A percentile compares a stretch with the other conserved stretches of the same genome.
Conservation (phyloP, 176 grass and related monocot genomes). For the Carex scoparia region DNA sequence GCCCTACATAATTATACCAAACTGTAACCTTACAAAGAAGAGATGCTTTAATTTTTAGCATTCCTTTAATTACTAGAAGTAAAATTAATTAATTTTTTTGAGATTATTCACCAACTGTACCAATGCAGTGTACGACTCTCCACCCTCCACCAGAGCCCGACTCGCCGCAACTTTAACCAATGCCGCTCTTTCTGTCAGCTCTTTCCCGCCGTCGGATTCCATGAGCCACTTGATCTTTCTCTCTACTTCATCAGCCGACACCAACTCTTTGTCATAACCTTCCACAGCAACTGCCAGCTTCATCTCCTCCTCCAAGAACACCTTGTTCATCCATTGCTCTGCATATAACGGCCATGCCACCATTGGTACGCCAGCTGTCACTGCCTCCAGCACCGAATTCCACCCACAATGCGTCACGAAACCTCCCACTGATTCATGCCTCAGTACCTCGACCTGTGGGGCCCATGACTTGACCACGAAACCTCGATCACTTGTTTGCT, state of each 20-base stretch:
- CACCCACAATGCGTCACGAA: constrained; percentile 35
- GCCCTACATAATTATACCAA: not conserved
- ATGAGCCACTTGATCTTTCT: constrained; percentile 36
- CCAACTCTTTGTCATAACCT: constrained; percentile 31
- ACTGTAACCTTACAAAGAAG: not conserved
- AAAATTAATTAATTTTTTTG: not conserved
- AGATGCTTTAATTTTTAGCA: not conserved
- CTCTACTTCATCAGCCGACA: constrained; percentile 26
- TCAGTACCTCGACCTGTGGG: constrained; percentile 31
- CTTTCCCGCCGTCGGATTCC: constrained; percentile 6
- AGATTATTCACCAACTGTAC: constrained; percentile 24
- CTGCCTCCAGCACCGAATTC: constrained; percentile 26
- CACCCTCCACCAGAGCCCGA: constrained; percentile 34
- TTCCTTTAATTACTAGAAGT: not conserved
- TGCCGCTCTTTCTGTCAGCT: constrained; percentile 31
- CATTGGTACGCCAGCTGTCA: constrained; percentile 36
- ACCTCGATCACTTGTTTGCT: constrained; percentile 19
- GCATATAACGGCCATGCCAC: constrained; percentile 37
- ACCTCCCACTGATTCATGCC: constrained; percentile 12
- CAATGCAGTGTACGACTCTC: constrained; percentile 40
- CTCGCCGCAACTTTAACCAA: constrained; percentile 24
- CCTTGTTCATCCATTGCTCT: constrained; percentile 37
- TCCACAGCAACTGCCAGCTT: constrained; percentile 25
- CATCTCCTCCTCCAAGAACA: constrained; percentile 45
- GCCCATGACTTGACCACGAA: constrained; percentile 36